A percentile compares a stretch with the other conserved stretches of the same genome.
phyloP scores from a whole-genome alignment of 78 protist species.

The Polysphondylium violaceum region DNA sequence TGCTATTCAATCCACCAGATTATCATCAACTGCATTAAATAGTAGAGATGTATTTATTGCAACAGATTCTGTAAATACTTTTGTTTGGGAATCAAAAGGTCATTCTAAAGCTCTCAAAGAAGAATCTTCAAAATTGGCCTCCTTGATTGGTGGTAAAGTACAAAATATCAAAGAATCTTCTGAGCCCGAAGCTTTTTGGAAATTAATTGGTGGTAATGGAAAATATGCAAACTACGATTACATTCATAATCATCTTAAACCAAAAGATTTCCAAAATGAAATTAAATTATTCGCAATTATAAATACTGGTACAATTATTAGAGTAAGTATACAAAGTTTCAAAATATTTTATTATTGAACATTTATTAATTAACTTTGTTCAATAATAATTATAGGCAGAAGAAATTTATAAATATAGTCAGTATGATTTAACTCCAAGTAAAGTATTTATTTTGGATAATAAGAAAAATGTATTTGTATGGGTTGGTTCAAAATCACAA shows the following conservation, averaged over 20 bases:
- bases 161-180: conserved; percentile 3
- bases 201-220: conserved; percentile 43
- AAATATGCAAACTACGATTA: conserved; percentile 31
- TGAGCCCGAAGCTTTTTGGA: conserved; percentile 43
- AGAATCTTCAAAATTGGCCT: conserved; percentile 29
- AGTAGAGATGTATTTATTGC: conserved; percentile 33
- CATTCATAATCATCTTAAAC: background rate
- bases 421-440: conserved; percentile 46
- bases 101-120: conserved; percentile 22
- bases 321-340: no score
- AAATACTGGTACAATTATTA: conserved; percentile 67
- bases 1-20: conserved; percentile 16
- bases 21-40: background rate
- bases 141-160: background rate
- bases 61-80: conserved; percentile 14
- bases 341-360: no score
- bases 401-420: conserved; percentile 49
- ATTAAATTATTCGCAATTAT: conserved; percentile 28
- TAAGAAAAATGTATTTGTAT: conserved; percentile 40
- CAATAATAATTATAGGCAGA: conserved; percentile 10
- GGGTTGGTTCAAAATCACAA: conserved; percentile 60
- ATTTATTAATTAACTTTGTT: background rate
- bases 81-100: conserved; percentile 42
- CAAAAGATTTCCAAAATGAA: conserved; percentile 7
- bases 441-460: conserved; percentile 35